phyloP scores from a whole-genome alignment of 208 protist species.

The Trypanosoma conorhini region DNA sequence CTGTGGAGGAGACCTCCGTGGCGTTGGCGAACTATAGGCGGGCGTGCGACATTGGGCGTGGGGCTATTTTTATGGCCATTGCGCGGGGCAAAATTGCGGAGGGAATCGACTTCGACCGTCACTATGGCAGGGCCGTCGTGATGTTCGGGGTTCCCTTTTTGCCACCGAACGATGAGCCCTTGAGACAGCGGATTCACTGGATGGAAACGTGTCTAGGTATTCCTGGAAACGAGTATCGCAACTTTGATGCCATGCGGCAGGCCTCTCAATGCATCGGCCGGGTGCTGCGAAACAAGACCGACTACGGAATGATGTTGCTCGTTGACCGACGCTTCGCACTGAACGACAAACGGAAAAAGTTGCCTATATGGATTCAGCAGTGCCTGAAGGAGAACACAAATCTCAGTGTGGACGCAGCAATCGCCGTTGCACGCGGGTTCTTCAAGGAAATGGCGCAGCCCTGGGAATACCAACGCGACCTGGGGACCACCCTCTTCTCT shows the following conservation, averaged over 20 bases:
- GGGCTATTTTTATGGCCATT: conserved; percentile 99
- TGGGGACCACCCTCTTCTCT: conserved; percentile 87
- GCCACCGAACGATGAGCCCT: conserved; percentile 87
- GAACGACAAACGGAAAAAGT: conserved; percentile 94
- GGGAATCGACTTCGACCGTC: conserved; percentile 99
- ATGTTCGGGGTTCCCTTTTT: conserved; percentile 98
- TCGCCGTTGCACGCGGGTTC: conserved; percentile 89
- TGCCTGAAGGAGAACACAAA: conserved; percentile 91
- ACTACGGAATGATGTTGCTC: conserved; percentile 99
- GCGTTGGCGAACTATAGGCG: conserved; percentile 97
- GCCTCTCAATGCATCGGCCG: conserved; percentile 99
- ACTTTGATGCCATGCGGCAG: conserved; percentile 98
- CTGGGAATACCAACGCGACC: conserved; percentile 86
- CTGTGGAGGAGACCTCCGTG: conserved; percentile 96
- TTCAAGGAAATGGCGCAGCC: conserved; percentile 97
- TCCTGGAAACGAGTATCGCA: conserved; percentile 97
- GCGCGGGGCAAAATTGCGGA: conserved; percentile 98
- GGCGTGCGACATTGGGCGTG: conserved; percentile 98
- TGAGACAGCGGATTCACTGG: conserved; percentile 97
- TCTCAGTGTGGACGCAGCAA: conserved; percentile 86
- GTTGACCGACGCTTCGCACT: conserved; percentile 97
- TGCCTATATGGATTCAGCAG: conserved; percentile 93
- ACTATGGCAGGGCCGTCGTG: conserved; percentile 96
- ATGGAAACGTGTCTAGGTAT: conserved; percentile 96
- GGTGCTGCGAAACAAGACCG: conserved; percentile 98